Evolutionary conservation across 371 early-diverging fungal genomes (phyloP).

Genomic region (Lichtheimia hyalospora): DNA sequence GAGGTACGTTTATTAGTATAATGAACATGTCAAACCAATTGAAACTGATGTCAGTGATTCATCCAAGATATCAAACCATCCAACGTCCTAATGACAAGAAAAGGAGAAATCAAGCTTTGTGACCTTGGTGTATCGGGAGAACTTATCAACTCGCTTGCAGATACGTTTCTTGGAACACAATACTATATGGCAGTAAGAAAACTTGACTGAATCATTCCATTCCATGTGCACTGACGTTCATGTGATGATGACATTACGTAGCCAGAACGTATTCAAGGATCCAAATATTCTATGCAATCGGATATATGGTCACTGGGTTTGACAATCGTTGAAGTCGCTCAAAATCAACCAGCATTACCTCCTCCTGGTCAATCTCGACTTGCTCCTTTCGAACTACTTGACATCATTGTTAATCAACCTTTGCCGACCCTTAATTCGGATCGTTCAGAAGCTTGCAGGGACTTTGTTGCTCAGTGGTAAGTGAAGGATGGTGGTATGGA

Average conservation of each 20-base stretch:
- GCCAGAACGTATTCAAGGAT: conserved; percentile 96
- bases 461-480: conserved; percentile 78
- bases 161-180: conserved; percentile 93
- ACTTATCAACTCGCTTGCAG: conserved; percentile 85
- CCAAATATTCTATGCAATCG: conserved; percentile 83
- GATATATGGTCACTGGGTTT: conserved; percentile 96
- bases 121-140: conserved; percentile 96
- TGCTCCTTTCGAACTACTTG: conserved; percentile 87
- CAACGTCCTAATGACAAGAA: conserved; percentile 80
- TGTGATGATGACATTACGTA: conserved; percentile 20
- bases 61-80: conserved; percentile 81
- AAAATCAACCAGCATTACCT: conserved; percentile 87
- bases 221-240: conserved; percentile 5
- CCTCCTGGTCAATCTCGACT: conserved; percentile 62
- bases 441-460: conserved; percentile 66
- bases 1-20: conserved; percentile 39
- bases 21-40: background rate
- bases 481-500: conserved; percentile 9
- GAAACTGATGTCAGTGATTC: background rate
- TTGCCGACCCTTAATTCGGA: conserved; percentile 74
- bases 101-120: conserved; percentile 94
- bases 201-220: background rate
- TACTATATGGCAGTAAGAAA: conserved; percentile 95
- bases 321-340: conserved; percentile 90
- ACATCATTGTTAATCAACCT: conserved; percentile 88